phyloP scores from a whole-genome alignment of 163 green algal genomes.

The Scenedesmus sp. region DNA sequence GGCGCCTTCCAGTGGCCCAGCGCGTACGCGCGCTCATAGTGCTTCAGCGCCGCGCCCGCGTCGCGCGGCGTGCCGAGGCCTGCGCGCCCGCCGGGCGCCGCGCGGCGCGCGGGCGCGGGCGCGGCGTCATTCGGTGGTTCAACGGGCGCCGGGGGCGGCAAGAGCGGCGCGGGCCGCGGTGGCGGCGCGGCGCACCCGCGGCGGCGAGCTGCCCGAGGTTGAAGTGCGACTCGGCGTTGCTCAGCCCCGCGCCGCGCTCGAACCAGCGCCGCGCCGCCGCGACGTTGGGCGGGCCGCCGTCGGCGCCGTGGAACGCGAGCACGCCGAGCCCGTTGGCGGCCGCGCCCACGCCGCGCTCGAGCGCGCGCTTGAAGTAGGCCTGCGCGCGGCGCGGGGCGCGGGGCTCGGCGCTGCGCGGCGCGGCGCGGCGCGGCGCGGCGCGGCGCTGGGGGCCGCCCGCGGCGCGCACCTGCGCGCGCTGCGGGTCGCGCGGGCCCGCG shows the following conservation, averaged over 20 bases:
- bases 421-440: no score
- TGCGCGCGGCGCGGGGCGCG: no score
- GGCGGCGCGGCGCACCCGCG: background rate
- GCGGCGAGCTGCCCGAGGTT: constrained; percentile 10
- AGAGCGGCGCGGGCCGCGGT: background rate
- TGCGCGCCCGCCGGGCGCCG: background rate
- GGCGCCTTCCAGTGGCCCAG: constrained; percentile 14
- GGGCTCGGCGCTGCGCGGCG: no score
- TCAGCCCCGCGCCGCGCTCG: constrained; percentile 14
- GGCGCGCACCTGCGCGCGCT: no score
- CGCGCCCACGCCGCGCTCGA: constrained; percentile 1
- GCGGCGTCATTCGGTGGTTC: no score
- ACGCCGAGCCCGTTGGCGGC: constrained; percentile 4
- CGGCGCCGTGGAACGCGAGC: background rate
- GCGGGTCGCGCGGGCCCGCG: no score
- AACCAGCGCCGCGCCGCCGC: background rate
- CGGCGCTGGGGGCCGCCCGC: no score
- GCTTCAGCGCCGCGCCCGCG: background rate
- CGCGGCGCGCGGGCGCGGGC: no score
- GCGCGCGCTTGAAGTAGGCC: constrained; percentile 13
- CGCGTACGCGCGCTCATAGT: background rate
- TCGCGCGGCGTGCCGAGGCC: background rate
- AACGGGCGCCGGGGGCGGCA: background rate
- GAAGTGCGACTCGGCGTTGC: constrained; percentile 5
- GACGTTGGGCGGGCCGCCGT: background rate